These are phyloP conservation scores for Coccomyxa sp. DNA, from an alignment of 139 green algal genomes.

Conservation along the genomic window DNA sequence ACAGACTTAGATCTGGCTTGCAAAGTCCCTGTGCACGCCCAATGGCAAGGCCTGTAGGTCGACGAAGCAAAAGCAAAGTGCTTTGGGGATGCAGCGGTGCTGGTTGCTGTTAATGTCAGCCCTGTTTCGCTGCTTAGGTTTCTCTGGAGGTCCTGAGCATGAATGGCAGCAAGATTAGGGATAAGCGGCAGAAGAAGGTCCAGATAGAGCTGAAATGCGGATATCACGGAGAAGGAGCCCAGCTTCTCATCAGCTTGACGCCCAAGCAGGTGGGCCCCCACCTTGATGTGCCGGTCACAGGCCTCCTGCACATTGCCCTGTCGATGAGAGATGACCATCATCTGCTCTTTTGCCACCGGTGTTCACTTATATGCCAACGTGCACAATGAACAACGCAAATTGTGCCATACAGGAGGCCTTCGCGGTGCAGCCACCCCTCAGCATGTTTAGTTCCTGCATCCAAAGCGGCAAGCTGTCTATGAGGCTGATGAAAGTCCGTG, in stretches of 20 bases:
- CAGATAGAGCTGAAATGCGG: neutral
- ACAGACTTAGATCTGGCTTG: too few species aligned
- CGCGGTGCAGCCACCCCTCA: slow-evolving; percentile 11
- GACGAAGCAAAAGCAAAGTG: too few species aligned
- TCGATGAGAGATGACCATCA: neutral
- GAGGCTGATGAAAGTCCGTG: neutral
- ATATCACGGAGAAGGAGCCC: neutral
- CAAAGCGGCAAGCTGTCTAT: slow-evolving; percentile 1
- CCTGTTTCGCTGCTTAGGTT: too few species aligned
- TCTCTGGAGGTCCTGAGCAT: too few species aligned
- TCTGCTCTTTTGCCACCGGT: neutral
- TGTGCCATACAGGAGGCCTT: slow-evolving; percentile 16
- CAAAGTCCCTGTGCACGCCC: too few species aligned
- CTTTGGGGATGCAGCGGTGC: too few species aligned
- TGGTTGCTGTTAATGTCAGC: too few species aligned
- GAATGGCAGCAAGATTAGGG: neutral
- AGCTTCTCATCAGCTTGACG: neutral
- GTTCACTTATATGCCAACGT: neutral
- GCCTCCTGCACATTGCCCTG: neutral
- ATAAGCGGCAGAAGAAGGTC: neutral
- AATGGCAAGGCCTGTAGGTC: too few species aligned
- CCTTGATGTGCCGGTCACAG: too few species aligned
- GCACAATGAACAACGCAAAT: neutral
- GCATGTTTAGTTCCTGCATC: neutral
- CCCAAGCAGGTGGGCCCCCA: neutral